These are phyloP conservation scores for Fonsecaea erecta DNA, from an alignment of 2,329 filamentous ascomycete species.

Conservation along the genomic window DNA sequence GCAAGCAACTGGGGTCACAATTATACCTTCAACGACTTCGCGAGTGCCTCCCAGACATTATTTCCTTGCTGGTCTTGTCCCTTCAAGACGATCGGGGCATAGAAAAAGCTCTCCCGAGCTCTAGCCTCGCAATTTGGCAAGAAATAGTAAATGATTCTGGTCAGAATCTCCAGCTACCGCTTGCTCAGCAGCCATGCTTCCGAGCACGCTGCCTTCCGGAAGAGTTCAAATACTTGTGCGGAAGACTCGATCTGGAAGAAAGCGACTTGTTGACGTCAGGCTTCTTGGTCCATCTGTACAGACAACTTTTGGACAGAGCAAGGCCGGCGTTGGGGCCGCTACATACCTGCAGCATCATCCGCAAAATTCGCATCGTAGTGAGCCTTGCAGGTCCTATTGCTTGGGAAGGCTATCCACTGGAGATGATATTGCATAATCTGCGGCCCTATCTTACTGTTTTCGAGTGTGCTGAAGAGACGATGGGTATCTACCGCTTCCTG, in stretches of 20 bases:
- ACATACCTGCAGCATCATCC: conserved; percentile 82
- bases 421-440: conserved; percentile 85
- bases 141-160: conserved; percentile 72
- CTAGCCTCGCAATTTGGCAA: conserved; percentile 51
- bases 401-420: conserved; percentile 78
- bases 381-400: conserved; percentile 75
- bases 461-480: conserved; percentile 86
- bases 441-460: conserved; percentile 78
- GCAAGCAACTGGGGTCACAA: conserved; percentile 70
- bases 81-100: conserved; percentile 78
- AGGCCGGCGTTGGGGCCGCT: conserved; percentile 83
- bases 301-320: conserved; percentile 78
- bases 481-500: conserved; percentile 86
- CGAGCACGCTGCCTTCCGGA: conserved; percentile 74
- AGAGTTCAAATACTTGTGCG: conserved; percentile 78
- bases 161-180: conserved; percentile 68
- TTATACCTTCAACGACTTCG: conserved; percentile 67
- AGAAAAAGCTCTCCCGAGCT: conserved; percentile 64
- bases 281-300: conserved; percentile 72
- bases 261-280: conserved; percentile 74
- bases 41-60: conserved; percentile 73
- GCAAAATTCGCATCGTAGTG: conserved; percentile 81
- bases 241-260: conserved; percentile 68
- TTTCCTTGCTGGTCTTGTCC: conserved; percentile 75
- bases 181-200: conserved; percentile 86